A percentile compares a stretch with the other conserved stretches of the same genome.
These are phyloP conservation scores for Saccharomycopsis capsularis DNA, from an alignment of 805 yeast species.

Conservation along the genomic window DNA sequence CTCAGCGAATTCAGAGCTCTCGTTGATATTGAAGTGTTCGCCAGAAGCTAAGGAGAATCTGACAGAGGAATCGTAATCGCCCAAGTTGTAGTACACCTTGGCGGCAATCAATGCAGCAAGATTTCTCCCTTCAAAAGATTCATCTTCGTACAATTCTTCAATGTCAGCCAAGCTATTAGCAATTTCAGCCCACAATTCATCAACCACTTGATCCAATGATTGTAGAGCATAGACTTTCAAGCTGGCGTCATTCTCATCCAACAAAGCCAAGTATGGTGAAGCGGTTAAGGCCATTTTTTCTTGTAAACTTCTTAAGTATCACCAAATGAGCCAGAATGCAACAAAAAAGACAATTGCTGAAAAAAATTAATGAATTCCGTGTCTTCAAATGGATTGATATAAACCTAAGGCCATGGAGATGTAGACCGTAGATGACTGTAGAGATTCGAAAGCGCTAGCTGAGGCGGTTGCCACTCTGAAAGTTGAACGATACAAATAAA, in stretches of 20 bases:
- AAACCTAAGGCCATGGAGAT: too few species aligned
- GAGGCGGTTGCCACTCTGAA: too few species aligned
- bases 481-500: too few species aligned
- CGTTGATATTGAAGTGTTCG: conserved; percentile 64
- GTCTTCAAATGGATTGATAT: too few species aligned
- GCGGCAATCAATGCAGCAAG: conserved; percentile 91
- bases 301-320: too few species aligned
- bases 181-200: conserved; percentile 94
- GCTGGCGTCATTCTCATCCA: conserved; percentile 71
- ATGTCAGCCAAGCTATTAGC: conserved; percentile 83
- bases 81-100: conserved; percentile 84
- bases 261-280: conserved; percentile 83
- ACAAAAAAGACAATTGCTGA: too few species aligned
- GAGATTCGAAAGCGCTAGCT: too few species aligned
- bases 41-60: conserved; percentile 84
- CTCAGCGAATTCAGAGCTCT: conserved; percentile 79
- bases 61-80: conserved; percentile 88
- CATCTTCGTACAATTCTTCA: conserved; percentile 88
- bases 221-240: conserved; percentile 80
- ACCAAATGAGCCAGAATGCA: too few species aligned
- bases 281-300: conserved; percentile 39
- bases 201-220: conserved; percentile 74
- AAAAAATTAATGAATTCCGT: too few species aligned
- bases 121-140: conserved; percentile 61
- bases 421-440: too few species aligned